Evolutionary conservation across 371 early-diverging fungal species (phyloP).

Genomic region (Mortierella sp.): DNA sequence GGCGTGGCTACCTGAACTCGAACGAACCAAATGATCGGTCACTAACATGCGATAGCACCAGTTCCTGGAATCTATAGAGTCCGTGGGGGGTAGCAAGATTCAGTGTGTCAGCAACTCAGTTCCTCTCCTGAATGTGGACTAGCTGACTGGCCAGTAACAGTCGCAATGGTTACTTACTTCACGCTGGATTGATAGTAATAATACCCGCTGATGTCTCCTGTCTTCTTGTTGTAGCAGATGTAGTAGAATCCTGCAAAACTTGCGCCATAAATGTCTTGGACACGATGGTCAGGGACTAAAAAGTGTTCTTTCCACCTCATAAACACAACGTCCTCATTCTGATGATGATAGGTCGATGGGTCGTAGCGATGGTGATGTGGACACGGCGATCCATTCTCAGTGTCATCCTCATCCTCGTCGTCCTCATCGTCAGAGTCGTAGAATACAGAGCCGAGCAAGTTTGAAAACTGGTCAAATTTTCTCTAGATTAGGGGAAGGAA

Average conservation of each 20-base stretch:
- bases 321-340: slow-evolving; percentile 80
- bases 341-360: slow-evolving; percentile 66
- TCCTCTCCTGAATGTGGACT: no score
- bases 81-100: no score
- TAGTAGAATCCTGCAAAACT: slow-evolving; percentile 97
- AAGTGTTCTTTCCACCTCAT: slow-evolving; percentile 99
- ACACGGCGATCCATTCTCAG: background rate
- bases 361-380: slow-evolving; percentile 25
- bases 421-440: slow-evolving; percentile 17
- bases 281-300: slow-evolving; percentile 92
- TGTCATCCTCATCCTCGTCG: slow-evolving; percentile 8
- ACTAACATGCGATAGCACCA: slow-evolving; percentile 75
- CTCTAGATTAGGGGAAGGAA: no score
- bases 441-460: slow-evolving; percentile 56
- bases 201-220: slow-evolving; percentile 82
- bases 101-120: no score
- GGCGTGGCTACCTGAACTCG: slow-evolving; percentile 68
- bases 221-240: slow-evolving; percentile 84
- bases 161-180: slow-evolving; percentile 21
- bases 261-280: slow-evolving; percentile 87
- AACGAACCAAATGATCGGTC: slow-evolving; percentile 61
- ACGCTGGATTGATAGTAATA: slow-evolving; percentile 75
- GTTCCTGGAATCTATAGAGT: slow-evolving; percentile 77
- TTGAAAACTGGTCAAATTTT: slow-evolving; percentile 75
- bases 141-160: background rate